A percentile compares a stretch with the other conserved stretches of the same genome.
phyloP scores from a whole-genome alignment of 2,329 filamentous ascomycete species.

The Fusarium foetens region DNA sequence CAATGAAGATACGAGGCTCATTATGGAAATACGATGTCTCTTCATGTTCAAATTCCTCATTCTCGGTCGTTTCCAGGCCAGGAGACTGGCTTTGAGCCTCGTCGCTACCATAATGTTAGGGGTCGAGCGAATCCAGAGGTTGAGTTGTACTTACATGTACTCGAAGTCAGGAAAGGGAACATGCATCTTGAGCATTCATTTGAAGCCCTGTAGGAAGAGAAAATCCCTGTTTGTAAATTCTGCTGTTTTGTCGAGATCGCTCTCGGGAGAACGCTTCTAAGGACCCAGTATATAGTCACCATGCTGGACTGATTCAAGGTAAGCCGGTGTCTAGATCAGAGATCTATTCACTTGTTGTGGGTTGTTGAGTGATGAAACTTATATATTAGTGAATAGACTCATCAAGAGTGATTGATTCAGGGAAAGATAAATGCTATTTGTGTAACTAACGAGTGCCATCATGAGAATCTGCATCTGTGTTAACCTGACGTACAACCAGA shows the following conservation, averaged over 20 bases:
- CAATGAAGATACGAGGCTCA: not conserved
- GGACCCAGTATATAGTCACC: not conserved
- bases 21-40: not conserved
- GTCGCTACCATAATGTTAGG: not conserved
- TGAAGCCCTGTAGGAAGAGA: not conserved
- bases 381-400: not conserved
- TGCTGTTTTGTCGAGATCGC: too few relatives aligned
- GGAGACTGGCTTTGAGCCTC: not conserved
- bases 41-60: not conserved
- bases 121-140: too few relatives aligned
- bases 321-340: not conserved
- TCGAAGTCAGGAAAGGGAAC: not conserved
- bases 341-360: not conserved
- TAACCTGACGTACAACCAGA: not conserved
- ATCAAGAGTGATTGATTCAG: not conserved
- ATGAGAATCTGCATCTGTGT: not conserved
- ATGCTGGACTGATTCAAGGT: conserved; percentile 25
- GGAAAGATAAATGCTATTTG: not conserved
- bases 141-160: not conserved
- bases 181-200: not conserved
- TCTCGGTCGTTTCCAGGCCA: too few relatives aligned
- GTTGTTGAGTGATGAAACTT: not conserved
- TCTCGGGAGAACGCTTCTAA: rapidly evolving
- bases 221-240: too few relatives aligned
- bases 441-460: not conserved